phyloP scores from a whole-genome alignment of 441 rosid species.

The Adansonia grandidieri region DNA sequence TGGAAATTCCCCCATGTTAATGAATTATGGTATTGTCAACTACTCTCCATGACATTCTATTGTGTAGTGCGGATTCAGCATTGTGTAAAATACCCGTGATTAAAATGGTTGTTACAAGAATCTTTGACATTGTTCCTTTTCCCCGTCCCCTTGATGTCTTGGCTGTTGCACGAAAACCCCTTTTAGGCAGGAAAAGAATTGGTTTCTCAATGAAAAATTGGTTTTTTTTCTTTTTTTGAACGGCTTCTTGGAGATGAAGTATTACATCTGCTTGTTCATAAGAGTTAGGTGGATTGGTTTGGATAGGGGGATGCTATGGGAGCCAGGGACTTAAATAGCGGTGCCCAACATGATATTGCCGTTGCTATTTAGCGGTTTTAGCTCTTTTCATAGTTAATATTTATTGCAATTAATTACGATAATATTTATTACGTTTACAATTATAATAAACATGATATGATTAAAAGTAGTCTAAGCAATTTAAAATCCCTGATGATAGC shows the following conservation, averaged over 20 bases:
- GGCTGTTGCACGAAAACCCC: not conserved
- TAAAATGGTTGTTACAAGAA: not conserved
- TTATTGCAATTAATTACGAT: too few species aligned
- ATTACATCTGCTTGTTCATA: not conserved
- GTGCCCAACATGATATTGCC: too few species aligned
- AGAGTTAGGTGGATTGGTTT: not conserved
- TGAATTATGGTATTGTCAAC: slow-evolving; percentile 24
- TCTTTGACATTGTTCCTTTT: not conserved
- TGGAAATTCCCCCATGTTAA: slow-evolving; percentile 23
- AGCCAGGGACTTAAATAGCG: too few species aligned
- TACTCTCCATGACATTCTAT: not conserved
- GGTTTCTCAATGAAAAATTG: not conserved
- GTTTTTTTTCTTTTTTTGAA: not conserved
- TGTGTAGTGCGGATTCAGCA: slow-evolving; percentile 6
- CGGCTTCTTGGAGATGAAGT: not conserved
- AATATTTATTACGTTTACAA: too few species aligned
- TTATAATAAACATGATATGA: too few species aligned
- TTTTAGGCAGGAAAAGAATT: not conserved
- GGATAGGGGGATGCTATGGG: not conserved
- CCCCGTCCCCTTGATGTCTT: not conserved
- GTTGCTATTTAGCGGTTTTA: too few species aligned
- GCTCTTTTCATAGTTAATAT: too few species aligned
- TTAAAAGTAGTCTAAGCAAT: too few species aligned
- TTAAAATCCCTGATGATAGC: not conserved
- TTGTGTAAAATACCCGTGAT: not conserved